Percentiles rank a stretch among this genome's conserved stretches.
Evolutionary conservation across 495 filamentous ascomycete genomes (phyloP).

Genomic region (Pyrenula massariospora): DNA sequence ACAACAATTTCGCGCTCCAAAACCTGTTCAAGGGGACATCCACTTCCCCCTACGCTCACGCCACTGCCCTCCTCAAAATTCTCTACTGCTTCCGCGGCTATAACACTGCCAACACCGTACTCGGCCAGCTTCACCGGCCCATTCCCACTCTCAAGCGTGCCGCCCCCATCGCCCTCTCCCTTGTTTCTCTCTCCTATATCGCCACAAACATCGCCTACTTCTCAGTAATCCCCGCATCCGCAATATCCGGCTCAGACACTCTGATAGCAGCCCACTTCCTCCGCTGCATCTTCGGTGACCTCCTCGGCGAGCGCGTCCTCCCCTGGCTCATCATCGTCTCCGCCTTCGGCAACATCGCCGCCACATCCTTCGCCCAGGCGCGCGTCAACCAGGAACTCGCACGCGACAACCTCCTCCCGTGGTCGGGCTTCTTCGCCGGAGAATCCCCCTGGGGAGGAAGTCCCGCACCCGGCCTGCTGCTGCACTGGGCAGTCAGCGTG

Average conservation of each 20-base stretch:
- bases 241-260: slow-evolving; percentile 45
- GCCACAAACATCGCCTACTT: slow-evolving; percentile 65
- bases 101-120: slow-evolving; percentile 46
- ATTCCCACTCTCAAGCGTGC: slow-evolving; percentile 51
- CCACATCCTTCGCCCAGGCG: slow-evolving; percentile 58
- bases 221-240: slow-evolving; percentile 50
- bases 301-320: slow-evolving; percentile 50
- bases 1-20: slow-evolving; percentile 12
- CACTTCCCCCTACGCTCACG: slow-evolving; percentile 45
- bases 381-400: slow-evolving; percentile 55
- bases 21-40: slow-evolving; percentile 53
- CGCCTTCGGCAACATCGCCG: slow-evolving; percentile 58
- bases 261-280: slow-evolving; percentile 47
- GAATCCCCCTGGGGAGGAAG: slow-evolving; percentile 50
- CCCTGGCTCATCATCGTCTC: slow-evolving; percentile 64
- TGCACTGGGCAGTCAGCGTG: slow-evolving; percentile 48
- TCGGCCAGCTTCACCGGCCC: slow-evolving; percentile 52
- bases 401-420: slow-evolving; percentile 53
- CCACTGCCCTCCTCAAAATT: slow-evolving; percentile 53
- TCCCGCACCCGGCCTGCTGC: slow-evolving; percentile 47
- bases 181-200: slow-evolving; percentile 54
- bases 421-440: slow-evolving; percentile 49
- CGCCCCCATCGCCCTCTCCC: slow-evolving; percentile 47
- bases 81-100: slow-evolving; percentile 59
- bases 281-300: slow-evolving; percentile 49